Evolutionary conservation across 768 basidiomycete species (phyloP).

Genomic region (Mycena rosella): DNA sequence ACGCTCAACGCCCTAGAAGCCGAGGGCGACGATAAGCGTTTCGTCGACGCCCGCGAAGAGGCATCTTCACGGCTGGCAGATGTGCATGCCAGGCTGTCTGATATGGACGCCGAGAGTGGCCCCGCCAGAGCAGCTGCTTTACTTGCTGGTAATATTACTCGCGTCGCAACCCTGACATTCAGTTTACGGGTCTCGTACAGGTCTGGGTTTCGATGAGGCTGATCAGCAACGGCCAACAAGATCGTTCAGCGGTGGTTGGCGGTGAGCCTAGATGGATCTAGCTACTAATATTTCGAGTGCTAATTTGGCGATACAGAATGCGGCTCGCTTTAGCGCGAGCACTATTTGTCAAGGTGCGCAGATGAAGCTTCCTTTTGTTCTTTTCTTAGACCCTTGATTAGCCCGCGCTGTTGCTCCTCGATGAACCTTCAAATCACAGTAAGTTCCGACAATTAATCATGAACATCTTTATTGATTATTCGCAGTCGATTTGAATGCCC

Average conservation of each 20-base stretch:
- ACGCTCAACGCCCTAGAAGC: constrained; percentile 79
- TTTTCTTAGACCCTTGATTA: constrained; percentile 39
- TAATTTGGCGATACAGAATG: constrained; percentile 69
- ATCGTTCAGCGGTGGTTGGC: constrained; percentile 97
- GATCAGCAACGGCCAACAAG: constrained; percentile 89
- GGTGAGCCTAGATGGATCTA: constrained; percentile 55
- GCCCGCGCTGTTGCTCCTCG: constrained; percentile 84
- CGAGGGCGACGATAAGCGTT: constrained; percentile 82
- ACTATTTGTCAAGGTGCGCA: constrained; percentile 89
- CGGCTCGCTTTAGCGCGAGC: constrained; percentile 95
- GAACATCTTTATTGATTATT: constrained; percentile 5
- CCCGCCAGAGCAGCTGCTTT: constrained; percentile 94
- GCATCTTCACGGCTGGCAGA: constrained; percentile 85
- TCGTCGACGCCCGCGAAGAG: constrained; percentile 90
- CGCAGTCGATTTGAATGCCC: constrained; percentile 90
- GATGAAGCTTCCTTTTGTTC: neutral
- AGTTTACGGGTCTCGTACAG: constrained; percentile 50
- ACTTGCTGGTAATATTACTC: constrained; percentile 73
- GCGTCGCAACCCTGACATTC: neutral
- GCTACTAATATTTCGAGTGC: neutral
- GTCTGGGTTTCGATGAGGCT: constrained; percentile 90
- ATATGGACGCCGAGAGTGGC: constrained; percentile 98
- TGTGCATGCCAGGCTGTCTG: constrained; percentile 90
- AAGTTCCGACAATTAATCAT: constrained; percentile 41
- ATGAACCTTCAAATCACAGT: constrained; percentile 99